Evolutionary conservation across 169 alveolate species (phyloP).

Genomic region (Perkinsus olseni): DNA sequence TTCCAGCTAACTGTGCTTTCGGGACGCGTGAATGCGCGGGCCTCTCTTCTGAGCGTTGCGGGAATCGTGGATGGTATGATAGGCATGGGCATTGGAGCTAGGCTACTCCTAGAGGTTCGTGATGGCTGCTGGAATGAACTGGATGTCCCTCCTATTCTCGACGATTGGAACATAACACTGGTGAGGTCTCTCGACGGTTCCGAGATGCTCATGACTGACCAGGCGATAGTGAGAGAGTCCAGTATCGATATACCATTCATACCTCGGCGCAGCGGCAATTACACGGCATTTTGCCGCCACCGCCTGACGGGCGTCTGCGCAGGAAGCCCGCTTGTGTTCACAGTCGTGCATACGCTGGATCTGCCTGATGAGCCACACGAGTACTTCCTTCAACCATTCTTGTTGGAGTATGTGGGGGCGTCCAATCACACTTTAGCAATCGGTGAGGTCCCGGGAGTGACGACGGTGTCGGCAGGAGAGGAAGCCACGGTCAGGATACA

Average conservation of each 20-base stretch:
- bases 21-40: neutral
- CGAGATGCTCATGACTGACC: neutral
- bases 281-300: neutral
- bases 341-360: neutral
- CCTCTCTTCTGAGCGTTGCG: neutral
- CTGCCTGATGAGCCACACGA: neutral
- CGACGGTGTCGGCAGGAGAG: neutral
- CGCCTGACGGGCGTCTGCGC: neutral
- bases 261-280: neutral
- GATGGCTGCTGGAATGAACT: neutral
- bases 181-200: neutral
- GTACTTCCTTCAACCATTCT: neutral
- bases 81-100: neutral
- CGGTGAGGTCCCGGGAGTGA: neutral
- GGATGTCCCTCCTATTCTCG: neutral
- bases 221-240: neutral
- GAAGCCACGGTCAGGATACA: neutral
- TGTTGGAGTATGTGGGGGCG: neutral
- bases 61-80: neutral
- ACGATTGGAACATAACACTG: neutral
- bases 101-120: neutral
- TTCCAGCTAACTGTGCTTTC: neutral
- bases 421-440: neutral
- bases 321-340: neutral
- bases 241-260: neutral